Base-by-base conservation (phyloP, 768 basidiomycete species). In the Leccinellum rugosiceps region DNA sequence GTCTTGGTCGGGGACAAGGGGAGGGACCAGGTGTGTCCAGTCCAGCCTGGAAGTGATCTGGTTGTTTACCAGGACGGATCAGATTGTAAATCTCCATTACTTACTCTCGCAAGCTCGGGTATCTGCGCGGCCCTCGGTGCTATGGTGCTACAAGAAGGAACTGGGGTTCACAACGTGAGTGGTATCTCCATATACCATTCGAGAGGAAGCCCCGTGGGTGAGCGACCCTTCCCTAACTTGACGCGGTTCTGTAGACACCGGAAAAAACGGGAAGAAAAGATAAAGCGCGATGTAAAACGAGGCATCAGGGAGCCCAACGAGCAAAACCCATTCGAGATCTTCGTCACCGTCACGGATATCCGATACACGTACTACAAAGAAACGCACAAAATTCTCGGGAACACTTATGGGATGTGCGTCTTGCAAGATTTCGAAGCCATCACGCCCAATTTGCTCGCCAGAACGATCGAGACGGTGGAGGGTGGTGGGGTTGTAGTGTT, bases 91-190 rank as follows among this genome's bases (percentile, higher is more conserved):
- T 72, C 79, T 99, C 28, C 96, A 99, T 73, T 98, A 91, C 72
- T 71, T 99, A 47, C 83, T 99, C 17, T 94, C 94, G 0, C 95
- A 98, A 77, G 90, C 90, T 14, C 82, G 90, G 53, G 86, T 94
- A 2, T 94, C 92, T 21, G 89, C 92, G 4, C 80, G 94, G 15
- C 94, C 94, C 2, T 92, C 89, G 7, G 94, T 97, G 2, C 75
- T 98, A 59, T 99, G 97, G 97, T 97, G 94, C 65, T 99, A 99
- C 80, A 98, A 97, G 77, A 98, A 98, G 70, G 95, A 98, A 38
- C 80, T 99, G 0, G 96, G 95, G 0, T 99, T 99, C 68, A 94
- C 94, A 9, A 94, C 84, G 92, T 89, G 64, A 62, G 85, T 76
- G 25, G 10, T 19, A 52, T 53, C 25, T 25, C 25, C 25, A 4